Evolutionary conservation across 331 rosid genomes (phyloP).

Genomic region (Prunus yedoensis): DNA sequence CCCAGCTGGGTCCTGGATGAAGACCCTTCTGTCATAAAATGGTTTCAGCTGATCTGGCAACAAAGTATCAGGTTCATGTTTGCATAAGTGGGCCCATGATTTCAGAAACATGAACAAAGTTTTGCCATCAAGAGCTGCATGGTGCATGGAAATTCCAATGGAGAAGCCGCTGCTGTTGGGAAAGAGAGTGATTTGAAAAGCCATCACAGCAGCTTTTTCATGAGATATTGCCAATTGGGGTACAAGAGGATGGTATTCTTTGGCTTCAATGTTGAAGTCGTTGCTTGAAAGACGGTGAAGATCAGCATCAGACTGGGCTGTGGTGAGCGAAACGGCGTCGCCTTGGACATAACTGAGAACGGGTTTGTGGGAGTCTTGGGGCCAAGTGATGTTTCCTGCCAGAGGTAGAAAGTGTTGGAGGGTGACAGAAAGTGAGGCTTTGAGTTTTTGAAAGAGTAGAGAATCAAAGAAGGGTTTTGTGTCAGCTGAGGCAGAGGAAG

Average conservation of each 20-base stretch:
- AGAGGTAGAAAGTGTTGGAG: conserved; percentile 39
- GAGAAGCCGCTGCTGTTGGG: conserved; percentile 41
- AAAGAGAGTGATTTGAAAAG: conserved; percentile 46
- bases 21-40: conserved; percentile 23
- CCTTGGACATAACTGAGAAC: conserved; percentile 6
- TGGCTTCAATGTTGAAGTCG: conserved; percentile 20
- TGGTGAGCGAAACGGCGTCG: conserved; percentile 30
- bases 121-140: conserved; percentile 48
- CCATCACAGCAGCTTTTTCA: conserved; percentile 34
- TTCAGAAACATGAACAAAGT: conserved; percentile 39
- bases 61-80: background rate
- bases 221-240: conserved; percentile 33
- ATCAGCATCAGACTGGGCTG: conserved; percentile 43
- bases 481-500: background rate
- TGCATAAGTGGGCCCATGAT: conserved; percentile 47
- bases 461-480: background rate
- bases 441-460: conserved; percentile 32
- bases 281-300: conserved; percentile 31
- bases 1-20: conserved; percentile 24
- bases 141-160: conserved; percentile 49
- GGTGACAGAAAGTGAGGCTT: conserved; percentile 32
- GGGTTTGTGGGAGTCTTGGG: conserved; percentile 22
- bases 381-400: conserved; percentile 34
- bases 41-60: conserved; percentile 24
- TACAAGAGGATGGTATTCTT: conserved; percentile 35